Evolutionary conservation across 208 protist genomes (phyloP).

Genomic region (Wallacemonas rigidus): DNA sequence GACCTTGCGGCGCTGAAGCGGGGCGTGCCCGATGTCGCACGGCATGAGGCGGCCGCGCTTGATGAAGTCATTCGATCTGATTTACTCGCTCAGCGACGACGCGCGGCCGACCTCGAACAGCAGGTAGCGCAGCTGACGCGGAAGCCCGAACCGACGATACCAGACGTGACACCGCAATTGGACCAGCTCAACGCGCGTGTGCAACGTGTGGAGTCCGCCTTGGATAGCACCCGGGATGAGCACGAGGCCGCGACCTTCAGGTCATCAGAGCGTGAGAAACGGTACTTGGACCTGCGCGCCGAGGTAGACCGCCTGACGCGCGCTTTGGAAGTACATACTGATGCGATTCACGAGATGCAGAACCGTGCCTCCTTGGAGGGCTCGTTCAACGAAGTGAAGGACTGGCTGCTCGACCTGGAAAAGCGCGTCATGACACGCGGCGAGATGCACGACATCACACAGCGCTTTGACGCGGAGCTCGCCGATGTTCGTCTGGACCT

Average conservation of each 20-base stretch:
- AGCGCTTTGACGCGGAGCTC: conserved; percentile 48
- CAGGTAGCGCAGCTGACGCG: not conserved
- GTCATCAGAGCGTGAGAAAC: conserved; percentile 8
- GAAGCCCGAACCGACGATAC: not conserved
- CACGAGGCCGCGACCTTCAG: not conserved
- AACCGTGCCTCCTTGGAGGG: conserved; percentile 49
- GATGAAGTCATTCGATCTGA: not conserved
- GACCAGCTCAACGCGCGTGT: not conserved
- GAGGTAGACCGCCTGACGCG: not conserved
- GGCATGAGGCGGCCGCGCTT: not conserved
- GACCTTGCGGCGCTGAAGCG: not conserved
- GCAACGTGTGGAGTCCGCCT: not conserved
- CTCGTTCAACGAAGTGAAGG: conserved; percentile 77
- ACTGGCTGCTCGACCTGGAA: conserved; percentile 83
- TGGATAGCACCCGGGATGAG: not conserved
- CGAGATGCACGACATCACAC: conserved; percentile 56
- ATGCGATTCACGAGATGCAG: conserved; percentile 40
- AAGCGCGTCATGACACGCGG: conserved; percentile 53
- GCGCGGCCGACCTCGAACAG: not conserved
- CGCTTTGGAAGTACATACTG: conserved; percentile 35
- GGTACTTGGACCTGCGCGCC: conserved; percentile 1
- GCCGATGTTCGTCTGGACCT: conserved; percentile 32
- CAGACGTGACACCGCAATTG: not conserved
- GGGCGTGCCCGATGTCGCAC: not conserved
- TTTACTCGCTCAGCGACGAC: not conserved